Evolutionary conservation across 1,284 basidiomycete genomes (phyloP).

Genomic region (Naganishia liquefaciens): DNA sequence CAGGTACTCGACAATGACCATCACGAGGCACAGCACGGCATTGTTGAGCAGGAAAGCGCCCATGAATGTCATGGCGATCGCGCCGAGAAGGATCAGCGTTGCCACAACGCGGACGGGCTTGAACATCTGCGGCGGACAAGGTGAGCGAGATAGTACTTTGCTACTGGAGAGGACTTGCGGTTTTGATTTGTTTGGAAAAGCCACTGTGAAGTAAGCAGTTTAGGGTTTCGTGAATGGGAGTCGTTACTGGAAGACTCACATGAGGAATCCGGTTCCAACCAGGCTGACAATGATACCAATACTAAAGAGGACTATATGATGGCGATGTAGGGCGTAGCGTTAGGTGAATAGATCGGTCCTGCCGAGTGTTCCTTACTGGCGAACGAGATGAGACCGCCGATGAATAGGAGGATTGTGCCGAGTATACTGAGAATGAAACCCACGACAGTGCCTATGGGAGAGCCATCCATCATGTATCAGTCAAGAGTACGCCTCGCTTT

Average conservation of each 20-base stretch:
- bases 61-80: conserved; percentile 76
- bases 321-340: neutral
- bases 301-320: conserved; percentile 70
- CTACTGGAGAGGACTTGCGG: conserved; percentile 58
- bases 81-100: conserved; percentile 72
- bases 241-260: conserved; percentile 68
- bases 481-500: neutral
- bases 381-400: conserved; percentile 71
- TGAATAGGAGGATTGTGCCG: conserved; percentile 74
- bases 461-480: too few species aligned
- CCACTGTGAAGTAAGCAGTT: conserved; percentile 48
- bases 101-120: conserved; percentile 85
- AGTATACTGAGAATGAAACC: conserved; percentile 79
- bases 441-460: conserved; percentile 59
- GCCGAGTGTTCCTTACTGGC: conserved; percentile 61
- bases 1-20: conserved; percentile 80
- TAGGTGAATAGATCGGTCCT: neutral
- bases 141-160: conserved; percentile 24
- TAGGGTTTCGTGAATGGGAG: too few species aligned
- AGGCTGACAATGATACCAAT: conserved; percentile 80
- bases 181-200: conserved; percentile 76
- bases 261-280: conserved; percentile 83
- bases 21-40: conserved; percentile 57
- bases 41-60: conserved; percentile 68
- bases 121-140: conserved; percentile 69